A percentile compares a stretch with the other conserved stretches of the same genome.
Conservation (phyloP, 805 yeast genomes). For the Soucietia sequanensis region DNA sequence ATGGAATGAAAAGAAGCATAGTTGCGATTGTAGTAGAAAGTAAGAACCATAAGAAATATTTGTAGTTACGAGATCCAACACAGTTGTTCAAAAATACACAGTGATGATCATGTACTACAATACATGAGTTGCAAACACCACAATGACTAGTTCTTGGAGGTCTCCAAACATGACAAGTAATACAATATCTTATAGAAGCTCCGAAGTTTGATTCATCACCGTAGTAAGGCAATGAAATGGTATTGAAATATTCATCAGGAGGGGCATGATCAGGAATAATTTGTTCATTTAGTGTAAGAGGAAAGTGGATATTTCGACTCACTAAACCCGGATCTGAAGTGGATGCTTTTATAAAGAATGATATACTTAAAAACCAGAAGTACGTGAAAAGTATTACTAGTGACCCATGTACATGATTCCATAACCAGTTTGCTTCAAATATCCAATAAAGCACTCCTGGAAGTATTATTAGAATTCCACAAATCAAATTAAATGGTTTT, state of each 20-base stretch:
- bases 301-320: conserved; percentile 65
- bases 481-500: conserved; percentile 39
- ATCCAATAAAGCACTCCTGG: conserved; percentile 55
- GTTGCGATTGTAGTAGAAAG: conserved; percentile 16
- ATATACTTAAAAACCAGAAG: conserved; percentile 50
- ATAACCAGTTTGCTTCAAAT: conserved; percentile 49
- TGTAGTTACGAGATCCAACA: conserved; percentile 39
- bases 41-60: conserved; percentile 34
- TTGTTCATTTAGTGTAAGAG: conserved; percentile 12
- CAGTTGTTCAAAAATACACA: conserved; percentile 58
- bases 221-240: conserved; percentile 48
- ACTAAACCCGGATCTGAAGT: conserved; percentile 68
- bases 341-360: conserved; percentile 53
- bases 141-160: conserved; percentile 73
- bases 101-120: conserved; percentile 69
- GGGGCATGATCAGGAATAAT: conserved; percentile 26
- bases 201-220: conserved; percentile 20
- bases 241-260: conserved; percentile 62
- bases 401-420: conserved; percentile 57
- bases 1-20: conserved; percentile 17
- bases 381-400: conserved; percentile 57
- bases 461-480: conserved; percentile 31
- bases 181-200: conserved; percentile 55
- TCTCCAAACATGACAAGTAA: conserved; percentile 59
- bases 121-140: conserved; percentile 63